Conservation (phyloP, 1,284 basidiomycete genomes). For the Inonotus obliquus region DNA sequence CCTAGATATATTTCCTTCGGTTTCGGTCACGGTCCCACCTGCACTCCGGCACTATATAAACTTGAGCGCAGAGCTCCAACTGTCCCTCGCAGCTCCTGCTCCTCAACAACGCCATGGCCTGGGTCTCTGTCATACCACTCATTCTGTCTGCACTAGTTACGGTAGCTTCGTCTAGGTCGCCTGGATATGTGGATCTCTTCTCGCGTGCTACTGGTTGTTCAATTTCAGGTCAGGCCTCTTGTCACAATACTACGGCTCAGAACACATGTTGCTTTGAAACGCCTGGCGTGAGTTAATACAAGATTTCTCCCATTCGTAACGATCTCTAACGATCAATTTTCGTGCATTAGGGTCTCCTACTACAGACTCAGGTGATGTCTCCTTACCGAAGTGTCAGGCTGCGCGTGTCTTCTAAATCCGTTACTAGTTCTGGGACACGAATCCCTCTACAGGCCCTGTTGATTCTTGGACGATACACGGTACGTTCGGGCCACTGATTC, state of each 20-base stretch:
- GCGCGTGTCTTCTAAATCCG: constrained; percentile 2
- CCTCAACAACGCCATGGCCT: constrained; percentile 17
- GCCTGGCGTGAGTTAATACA: constrained; percentile 35
- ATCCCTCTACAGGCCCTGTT: constrained; percentile 57
- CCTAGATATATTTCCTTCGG: background rate
- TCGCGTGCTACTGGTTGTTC: constrained; percentile 38
- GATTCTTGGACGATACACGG: constrained; percentile 77
- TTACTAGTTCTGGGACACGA: constrained; percentile 49
- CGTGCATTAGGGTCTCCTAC: constrained; percentile 45
- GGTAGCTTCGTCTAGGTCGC: constrained; percentile 4
- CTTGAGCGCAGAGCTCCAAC: too few species aligned
- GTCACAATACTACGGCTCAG: constrained; percentile 39
- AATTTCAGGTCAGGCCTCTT: constrained; percentile 37
- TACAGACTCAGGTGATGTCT: constrained; percentile 54
- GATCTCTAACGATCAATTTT: background rate
- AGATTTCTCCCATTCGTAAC: constrained; percentile 14
- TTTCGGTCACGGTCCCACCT: background rate
- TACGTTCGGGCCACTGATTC: constrained; percentile 25
- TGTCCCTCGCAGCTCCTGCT: too few species aligned
- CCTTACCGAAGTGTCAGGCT: background rate
- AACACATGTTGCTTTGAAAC: constrained; percentile 50
- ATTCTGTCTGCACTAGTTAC: constrained; percentile 9
- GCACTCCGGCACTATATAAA: background rate
- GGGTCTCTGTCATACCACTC: constrained; percentile 20
- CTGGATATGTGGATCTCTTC: constrained; percentile 28